Evolutionary conservation across 108 stramenopile species (phyloP), one percentile per base, ranked within the genome.

Genomic region (Cyclotella cryptica): DNA sequence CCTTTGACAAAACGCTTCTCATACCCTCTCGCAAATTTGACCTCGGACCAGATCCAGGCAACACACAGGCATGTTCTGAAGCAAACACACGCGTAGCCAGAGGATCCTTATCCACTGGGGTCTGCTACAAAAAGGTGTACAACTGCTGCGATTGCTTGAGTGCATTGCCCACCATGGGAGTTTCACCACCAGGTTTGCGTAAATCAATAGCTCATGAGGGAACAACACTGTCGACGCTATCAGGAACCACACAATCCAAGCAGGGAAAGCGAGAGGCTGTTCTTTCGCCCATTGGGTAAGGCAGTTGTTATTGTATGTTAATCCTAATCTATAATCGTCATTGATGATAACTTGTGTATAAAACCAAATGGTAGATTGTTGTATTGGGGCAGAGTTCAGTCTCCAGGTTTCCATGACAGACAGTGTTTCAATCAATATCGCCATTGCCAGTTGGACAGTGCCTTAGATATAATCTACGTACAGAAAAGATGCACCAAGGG

Each of bases 401-500:
- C n/a, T n/a, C n/a, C n/a, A n/a, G n/a, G n/a, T n/a, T n/a, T n/a
- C n/a, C n/a, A n/a, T n/a, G n/a, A n/a, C n/a, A n/a, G n/a, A n/a
- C n/a, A n/a, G n/a, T n/a, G n/a, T n/a, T n/a, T n/a, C n/a, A n/a
- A n/a, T n/a, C n/a, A n/a, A n/a, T n/a, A n/a, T n/a, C n/a, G n/a
- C n/a, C n/a, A n/a, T n/a, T n/a, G n/a, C n/a, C n/a, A n/a, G n/a
- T n/a, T n/a, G n/a, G n/a, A n/a, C n/a, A n/a, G n/a, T n/a, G n/a
- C n/a, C n/a, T n/a, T n/a, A n/a, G n/a, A n/a, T n/a, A n/a, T n/a
- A n/a, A n/a, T n/a, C n/a, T n/a, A n/a, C n/a, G n/a, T n/a, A n/a
- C n/a, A n/a, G 46, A 87, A 96, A 19, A 84, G 55, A 80, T 99
- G 97, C 45, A 98, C 96, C 15, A 98, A 98, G n/a, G 98, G 98